Conservation (phyloP, 2,329 filamentous ascomycete species). For the Aspergillus puulaauensis region DNA sequence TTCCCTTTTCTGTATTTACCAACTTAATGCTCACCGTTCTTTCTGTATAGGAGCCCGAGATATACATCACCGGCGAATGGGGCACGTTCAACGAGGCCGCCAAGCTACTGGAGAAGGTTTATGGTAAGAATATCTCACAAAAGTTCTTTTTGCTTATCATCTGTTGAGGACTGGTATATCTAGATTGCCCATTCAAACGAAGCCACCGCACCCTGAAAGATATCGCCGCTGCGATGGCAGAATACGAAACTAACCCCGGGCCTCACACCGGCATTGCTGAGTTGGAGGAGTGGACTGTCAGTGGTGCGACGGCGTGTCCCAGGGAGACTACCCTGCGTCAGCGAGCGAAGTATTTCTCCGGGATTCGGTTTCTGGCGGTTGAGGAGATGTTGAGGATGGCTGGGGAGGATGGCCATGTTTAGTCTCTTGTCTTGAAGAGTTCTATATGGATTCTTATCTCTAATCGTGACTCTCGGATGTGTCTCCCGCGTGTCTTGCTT, state of each 20-base stretch:
- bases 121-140: neutral
- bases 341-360: neutral
- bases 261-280: neutral
- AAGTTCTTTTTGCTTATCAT: too few species aligned
- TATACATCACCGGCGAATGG: neutral
- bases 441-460: too few species aligned
- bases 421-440: neutral
- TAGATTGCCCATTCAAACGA: neutral
- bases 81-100: constrained; percentile 5
- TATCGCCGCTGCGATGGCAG: neutral
- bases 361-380: neutral
- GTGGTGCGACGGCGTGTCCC: constrained; percentile 1
- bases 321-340: neutral
- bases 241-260: neutral
- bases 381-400: neutral
- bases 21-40: too few species aligned
- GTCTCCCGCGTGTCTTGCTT: too few species aligned
- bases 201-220: neutral
- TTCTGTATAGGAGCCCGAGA: neutral
- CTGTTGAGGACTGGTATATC: too few species aligned
- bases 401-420: neutral
- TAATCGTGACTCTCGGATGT: too few species aligned
- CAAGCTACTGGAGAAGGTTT: neutral
- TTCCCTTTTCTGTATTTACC: too few species aligned
- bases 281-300: neutral